A percentile compares a stretch with the other conserved stretches of the same genome.
Evolutionary conservation across 192 early-diverging fungal genomes (phyloP).

Genomic region (Backusella australiensis): DNA sequence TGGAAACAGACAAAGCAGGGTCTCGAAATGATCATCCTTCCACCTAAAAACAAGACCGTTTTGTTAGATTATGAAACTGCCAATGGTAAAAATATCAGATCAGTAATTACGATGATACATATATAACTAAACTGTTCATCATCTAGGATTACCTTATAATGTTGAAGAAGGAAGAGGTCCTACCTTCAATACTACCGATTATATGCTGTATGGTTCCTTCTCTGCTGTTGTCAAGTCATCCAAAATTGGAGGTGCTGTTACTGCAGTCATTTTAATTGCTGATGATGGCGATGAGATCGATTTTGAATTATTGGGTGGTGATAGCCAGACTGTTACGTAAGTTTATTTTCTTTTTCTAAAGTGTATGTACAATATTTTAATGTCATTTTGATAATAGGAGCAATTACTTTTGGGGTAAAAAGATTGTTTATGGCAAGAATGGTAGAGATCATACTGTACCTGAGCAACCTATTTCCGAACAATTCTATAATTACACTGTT

Average conservation of each 20-base stretch:
- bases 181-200: slow-evolving; percentile 8
- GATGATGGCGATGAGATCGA: slow-evolving; percentile 52
- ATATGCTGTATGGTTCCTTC: slow-evolving; percentile 42
- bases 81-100: not conserved
- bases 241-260: slow-evolving; percentile 33
- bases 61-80: not conserved
- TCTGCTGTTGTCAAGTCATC: slow-evolving; percentile 37
- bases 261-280: slow-evolving; percentile 38
- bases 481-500: slow-evolving; percentile 46
- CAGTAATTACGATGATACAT: not conserved
- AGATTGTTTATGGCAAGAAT: slow-evolving; percentile 17
- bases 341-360: not conserved
- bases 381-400: not conserved
- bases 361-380: not conserved
- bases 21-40: slow-evolving; percentile 1
- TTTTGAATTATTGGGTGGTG: slow-evolving; percentile 45
- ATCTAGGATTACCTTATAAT: slow-evolving; percentile 16
- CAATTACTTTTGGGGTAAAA: slow-evolving; percentile 29
- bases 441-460: slow-evolving; percentile 15
- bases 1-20: not conserved
- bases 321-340: slow-evolving; percentile 15
- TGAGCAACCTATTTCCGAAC: slow-evolving; percentile 14
- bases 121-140: not conserved
- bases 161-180: slow-evolving; percentile 7
- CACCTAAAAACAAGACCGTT: slow-evolving; percentile 6